These are phyloP conservation scores for Acrodontium crateriforme DNA, from an alignment of 2,329 filamentous ascomycete genomes.

Conservation along the genomic window DNA sequence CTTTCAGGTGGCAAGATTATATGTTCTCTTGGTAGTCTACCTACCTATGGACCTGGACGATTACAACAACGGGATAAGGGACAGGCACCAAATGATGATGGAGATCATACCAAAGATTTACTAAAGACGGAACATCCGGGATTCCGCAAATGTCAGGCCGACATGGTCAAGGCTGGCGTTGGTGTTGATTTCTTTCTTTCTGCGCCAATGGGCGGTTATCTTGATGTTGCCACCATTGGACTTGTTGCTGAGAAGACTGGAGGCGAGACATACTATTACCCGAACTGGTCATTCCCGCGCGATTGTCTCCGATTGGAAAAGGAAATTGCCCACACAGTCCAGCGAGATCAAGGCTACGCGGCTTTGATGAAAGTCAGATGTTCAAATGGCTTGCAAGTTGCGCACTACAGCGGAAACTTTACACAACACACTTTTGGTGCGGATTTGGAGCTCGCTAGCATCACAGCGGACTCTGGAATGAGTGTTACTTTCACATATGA, in stretches of 20 bases:
- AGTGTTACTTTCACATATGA: constrained; percentile 89
- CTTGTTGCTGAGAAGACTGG: constrained; percentile 81
- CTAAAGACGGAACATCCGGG: constrained; percentile 79
- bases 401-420: constrained; percentile 92
- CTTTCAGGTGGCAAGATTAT: constrained; percentile 85
- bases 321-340: constrained; percentile 76
- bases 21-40: constrained; percentile 73
- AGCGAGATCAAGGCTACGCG: constrained; percentile 85
- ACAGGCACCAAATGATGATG: constrained; percentile 67
- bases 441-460: constrained; percentile 81
- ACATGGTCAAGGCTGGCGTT: constrained; percentile 74
- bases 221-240: constrained; percentile 85
- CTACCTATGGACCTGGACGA: constrained; percentile 80
- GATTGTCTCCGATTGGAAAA: constrained; percentile 72
- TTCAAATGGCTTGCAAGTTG: constrained; percentile 87
- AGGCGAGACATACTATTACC: constrained; percentile 91
- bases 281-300: constrained; percentile 81
- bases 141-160: constrained; percentile 75
- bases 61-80: constrained; percentile 78
- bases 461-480: constrained; percentile 89
- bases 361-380: constrained; percentile 97
- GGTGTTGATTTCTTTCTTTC: constrained; percentile 93
- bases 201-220: constrained; percentile 75
- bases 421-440: constrained; percentile 89
- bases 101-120: constrained; percentile 83